Conservation (phyloP, 306 rosid genomes). For the Cicer arietinum region DNA sequence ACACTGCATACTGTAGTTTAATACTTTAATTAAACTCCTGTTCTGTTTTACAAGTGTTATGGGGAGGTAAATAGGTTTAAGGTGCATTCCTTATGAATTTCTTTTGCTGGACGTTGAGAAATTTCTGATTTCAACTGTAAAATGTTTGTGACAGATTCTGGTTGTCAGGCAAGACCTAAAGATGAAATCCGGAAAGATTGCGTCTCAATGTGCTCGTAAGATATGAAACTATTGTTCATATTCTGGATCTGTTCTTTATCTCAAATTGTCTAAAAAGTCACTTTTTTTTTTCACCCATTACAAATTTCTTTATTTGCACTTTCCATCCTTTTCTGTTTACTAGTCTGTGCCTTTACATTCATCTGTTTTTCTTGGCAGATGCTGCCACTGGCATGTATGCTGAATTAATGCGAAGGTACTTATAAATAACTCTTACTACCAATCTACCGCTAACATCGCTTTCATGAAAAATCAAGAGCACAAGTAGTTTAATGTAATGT, state of each 20-base stretch:
- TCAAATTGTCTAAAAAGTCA: not conserved
- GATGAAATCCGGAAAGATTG: constrained; percentile 93
- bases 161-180: constrained; percentile 89
- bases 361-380: constrained; percentile 56
- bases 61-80: constrained; percentile 30
- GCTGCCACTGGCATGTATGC: constrained; percentile 94
- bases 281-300: not conserved
- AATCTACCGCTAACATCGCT: not conserved
- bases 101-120: constrained; percentile 18
- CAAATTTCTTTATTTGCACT: constrained; percentile 23
- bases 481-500: constrained; percentile 4
- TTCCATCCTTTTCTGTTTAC: constrained; percentile 10
- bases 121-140: constrained; percentile 42
- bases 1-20: constrained; percentile 1
- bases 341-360: constrained; percentile 35
- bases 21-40: constrained; percentile 19
- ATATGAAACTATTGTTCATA: constrained; percentile 34
- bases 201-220: constrained; percentile 99
- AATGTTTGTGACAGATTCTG: constrained; percentile 63
- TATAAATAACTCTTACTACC: not conserved
- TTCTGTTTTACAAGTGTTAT: constrained; percentile 28
- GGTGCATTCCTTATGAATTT: constrained; percentile 11
- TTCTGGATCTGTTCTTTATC: constrained; percentile 2
- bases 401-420: constrained; percentile 76
- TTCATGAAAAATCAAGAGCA: not conserved